Base-by-base conservation (phyloP, 192 early-diverging fungal genomes). In the Gryganskiella cystojenkinii region DNA sequence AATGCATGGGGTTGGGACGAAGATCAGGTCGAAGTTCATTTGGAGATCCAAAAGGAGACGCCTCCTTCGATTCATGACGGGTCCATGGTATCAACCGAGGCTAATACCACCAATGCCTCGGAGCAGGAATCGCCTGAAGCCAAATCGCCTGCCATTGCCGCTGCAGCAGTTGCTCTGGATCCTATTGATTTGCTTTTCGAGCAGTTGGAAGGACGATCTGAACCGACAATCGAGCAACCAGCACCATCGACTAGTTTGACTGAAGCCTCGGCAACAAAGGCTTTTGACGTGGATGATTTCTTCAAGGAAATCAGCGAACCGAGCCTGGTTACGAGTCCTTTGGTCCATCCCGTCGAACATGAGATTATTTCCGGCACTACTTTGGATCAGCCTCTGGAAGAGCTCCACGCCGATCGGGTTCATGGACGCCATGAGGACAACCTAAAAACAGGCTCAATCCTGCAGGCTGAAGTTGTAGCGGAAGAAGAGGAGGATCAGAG, bases 1-100 rank as follows among this genome's bases (percentile, higher is more conserved):
- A 65, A 78, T 44, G 61, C 74, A 5, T 78, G 74, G 74, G 74
- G 74, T 19, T 78, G 74, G 74, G 74, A 78, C 43, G 67, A 64
- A 8, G 61, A 69, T 11, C 60, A 68, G 17, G 50, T 60, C 3
- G 74, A 33, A 5, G 56, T 64, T 25, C 22, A 59, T 44, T 53
- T 53, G 30, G 56, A 62, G 13, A 30, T 27, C 25, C 24, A 61
- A 30, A 57, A 63, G 24, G 72, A 68, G 3, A 13, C 10, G 3
- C 22, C 27, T 31, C 49, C 51, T 19, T 25, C 52, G 0, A 17
- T 27, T 10, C 31, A 10, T 3, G 35, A 51, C 22, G 55, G 47
- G 4, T n/a, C 28, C 14, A 34, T 33, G 3, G 20, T 14, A 3
- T 28, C 37, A 15, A 6, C 28, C 5, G 37, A 60, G 0, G 51